Evolutionary conservation across 306 rosid species (phyloP).

Genomic region (Ziziphus jujuba): DNA sequence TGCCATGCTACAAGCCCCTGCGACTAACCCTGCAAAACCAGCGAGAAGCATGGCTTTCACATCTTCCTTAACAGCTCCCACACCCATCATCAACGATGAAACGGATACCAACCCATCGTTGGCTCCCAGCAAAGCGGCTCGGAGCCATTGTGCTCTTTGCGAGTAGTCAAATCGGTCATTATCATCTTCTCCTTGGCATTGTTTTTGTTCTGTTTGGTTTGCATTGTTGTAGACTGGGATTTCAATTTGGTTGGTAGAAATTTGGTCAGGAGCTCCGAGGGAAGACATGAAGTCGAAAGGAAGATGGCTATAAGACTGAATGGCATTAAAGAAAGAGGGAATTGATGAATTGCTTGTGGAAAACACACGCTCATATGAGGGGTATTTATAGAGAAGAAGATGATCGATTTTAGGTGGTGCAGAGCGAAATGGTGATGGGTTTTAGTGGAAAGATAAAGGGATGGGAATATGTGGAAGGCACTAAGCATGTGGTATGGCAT

Average conservation of each 20-base stretch:
- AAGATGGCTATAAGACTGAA: background rate
- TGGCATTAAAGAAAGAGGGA: background rate
- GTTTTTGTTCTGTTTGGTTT: constrained; percentile 23
- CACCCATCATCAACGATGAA: constrained; percentile 58
- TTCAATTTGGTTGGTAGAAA: constrained; percentile 33
- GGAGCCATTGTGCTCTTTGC: constrained; percentile 52
- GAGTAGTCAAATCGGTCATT: constrained; percentile 35
- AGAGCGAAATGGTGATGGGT: background rate
- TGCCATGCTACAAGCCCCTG: constrained; percentile 68
- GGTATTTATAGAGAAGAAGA: constrained; percentile 33
- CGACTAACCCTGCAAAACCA: constrained; percentile 55
- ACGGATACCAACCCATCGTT: constrained; percentile 57
- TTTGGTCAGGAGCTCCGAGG: constrained; percentile 30
- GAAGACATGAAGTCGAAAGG: constrained; percentile 40
- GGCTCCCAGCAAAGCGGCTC: constrained; percentile 57
- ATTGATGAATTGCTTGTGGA: constrained; percentile 33
- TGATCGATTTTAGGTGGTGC: constrained; percentile 15
- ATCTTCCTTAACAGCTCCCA: constrained; percentile 53
- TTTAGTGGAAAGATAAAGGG: background rate
- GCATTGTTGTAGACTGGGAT: constrained; percentile 27
- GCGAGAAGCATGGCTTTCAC: constrained; percentile 48
- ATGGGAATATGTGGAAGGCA: constrained; percentile 32
- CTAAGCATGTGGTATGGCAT: constrained; percentile 6
- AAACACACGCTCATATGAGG: constrained; percentile 33
- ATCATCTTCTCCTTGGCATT: constrained; percentile 15